Conservation (phyloP, 495 filamentous ascomycete species). For the Lasiosphaeria ovina region DNA sequence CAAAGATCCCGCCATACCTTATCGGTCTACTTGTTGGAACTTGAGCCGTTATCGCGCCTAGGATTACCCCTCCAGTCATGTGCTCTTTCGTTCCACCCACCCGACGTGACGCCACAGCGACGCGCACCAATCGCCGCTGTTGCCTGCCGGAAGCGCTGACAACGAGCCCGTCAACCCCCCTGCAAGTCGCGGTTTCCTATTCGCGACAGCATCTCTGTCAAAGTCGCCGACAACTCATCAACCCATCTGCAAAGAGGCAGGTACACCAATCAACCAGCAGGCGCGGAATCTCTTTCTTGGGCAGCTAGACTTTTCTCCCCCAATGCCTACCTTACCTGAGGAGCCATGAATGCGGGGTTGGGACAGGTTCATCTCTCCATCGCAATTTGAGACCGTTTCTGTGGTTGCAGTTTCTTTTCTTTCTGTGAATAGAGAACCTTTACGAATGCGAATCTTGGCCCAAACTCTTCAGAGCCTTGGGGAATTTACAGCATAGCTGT, state of each 20-base stretch:
- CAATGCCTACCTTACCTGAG: not conserved
- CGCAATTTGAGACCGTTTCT: not conserved
- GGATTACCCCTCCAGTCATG: not conserved
- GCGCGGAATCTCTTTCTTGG: constrained; percentile 20
- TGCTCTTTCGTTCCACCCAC: not conserved
- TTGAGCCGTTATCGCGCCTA: not conserved
- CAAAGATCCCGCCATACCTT: not conserved
- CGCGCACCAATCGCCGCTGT: constrained; percentile 13
- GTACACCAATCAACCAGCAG: constrained; percentile 28
- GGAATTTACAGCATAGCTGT: no score
- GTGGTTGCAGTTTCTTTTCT: no score
- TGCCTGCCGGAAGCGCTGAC: constrained; percentile 10
- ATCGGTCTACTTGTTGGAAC: not conserved
- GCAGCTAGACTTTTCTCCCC: constrained; percentile 19
- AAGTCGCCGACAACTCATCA: constrained; percentile 25
- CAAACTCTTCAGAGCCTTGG: no score
- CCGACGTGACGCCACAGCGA: not conserved
- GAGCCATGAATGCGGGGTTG: constrained; percentile 19
- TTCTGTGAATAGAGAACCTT: no score
- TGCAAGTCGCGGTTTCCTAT: constrained; percentile 13
- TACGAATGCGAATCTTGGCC: no score
- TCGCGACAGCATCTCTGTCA: constrained; percentile 16
- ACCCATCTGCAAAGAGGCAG: constrained; percentile 22
- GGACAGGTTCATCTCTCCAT: constrained; percentile 3
- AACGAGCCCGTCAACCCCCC: not conserved